Evolutionary conservation across 495 filamentous ascomycete species (phyloP).

Genomic region (Hamigera avellanea): DNA sequence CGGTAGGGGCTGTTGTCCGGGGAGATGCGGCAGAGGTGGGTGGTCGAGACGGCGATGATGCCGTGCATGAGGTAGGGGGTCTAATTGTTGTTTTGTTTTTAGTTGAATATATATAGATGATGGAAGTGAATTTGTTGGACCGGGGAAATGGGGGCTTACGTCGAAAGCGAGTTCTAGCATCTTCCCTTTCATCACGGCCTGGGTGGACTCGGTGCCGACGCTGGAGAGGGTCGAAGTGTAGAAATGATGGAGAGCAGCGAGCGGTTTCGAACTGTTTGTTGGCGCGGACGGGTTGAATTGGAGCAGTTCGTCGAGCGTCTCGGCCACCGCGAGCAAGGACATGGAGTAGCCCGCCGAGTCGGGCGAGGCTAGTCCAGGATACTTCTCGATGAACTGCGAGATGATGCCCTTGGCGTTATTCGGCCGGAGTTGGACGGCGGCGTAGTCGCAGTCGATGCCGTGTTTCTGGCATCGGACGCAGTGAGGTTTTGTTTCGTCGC

Average conservation of each 20-base stretch:
- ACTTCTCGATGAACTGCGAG: conserved; percentile 7
- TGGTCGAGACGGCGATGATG: conserved; percentile 26
- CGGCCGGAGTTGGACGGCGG: conserved; percentile 3
- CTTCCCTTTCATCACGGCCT: conserved; percentile 19
- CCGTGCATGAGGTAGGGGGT: conserved; percentile 37
- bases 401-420: conserved; percentile 8
- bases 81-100: conserved; percentile 9
- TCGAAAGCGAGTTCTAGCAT: conserved; percentile 27
- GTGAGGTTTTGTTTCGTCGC: conserved; percentile 34
- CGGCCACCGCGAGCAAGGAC: conserved; percentile 13
- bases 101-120: no score
- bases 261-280: conserved; percentile 1
- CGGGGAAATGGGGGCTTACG: conserved; percentile 11
- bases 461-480: conserved; percentile 32
- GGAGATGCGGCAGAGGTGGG: conserved; percentile 25
- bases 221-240: conserved; percentile 15
- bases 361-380: conserved; percentile 4
- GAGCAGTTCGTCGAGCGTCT: conserved; percentile 17
- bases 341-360: conserved; percentile 14
- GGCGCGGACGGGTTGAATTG: conserved; percentile 1
- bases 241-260: conserved; percentile 24
- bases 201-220: conserved; percentile 9
- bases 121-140: no score
- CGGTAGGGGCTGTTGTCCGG: conserved; percentile 17
- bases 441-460: conserved; percentile 28